Base-by-base conservation (phyloP, 768 basidiomycete species). In the Cantharellus anzutake region DNA sequence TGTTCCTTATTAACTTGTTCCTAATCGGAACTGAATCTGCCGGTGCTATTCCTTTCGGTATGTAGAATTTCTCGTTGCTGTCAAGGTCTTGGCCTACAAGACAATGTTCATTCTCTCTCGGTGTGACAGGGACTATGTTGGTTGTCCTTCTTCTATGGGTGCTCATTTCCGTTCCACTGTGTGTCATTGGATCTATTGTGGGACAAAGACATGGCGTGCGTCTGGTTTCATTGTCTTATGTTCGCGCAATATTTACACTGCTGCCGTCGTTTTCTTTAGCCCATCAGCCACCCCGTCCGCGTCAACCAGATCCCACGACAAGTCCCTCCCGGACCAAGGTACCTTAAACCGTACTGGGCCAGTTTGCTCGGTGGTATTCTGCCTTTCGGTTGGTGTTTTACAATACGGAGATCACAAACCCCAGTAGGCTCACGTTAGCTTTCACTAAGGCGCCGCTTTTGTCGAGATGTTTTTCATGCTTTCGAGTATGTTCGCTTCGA, bases 231-330 rank as follows among this genome's bases (percentile, higher is more conserved):
- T 41, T 20, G 20, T 3, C 16, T 53, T 14, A 41, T 57, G 34
- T 7, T 5, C 35, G 29, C 20, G 56, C 39, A 5, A 35, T 51
- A 3, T 0, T 39, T 29, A n/a, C 11, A 35, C 3, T 39, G 3
- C 42, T 14, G 11, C 3, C 37, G 14, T n/a, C 29, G n/a, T 4
- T 38, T 50, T 55, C 50, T 58, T 3, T 63, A 93, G 88, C 75
- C 72, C 38, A 70, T 96, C 60, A 70, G 74, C n/a, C 80, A 91
- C 67, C 93, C 92, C 5, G 86, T 90, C 42, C 76, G 92, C 61
- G 87, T 92, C 39, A 89, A 94, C 64, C 84, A 81, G 60, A 98
- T 97, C 60, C 94, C 94, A 11, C 79, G 93, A n/a, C 94, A 97
- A 69, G 92, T 98, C 59, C 94, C 94, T 0, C 86, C 88, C 5